Percentiles rank a stretch among this genome's conserved stretches.
Conservation (phyloP, 2,329 filamentous ascomycete species). For the Phialocephala sp. region DNA sequence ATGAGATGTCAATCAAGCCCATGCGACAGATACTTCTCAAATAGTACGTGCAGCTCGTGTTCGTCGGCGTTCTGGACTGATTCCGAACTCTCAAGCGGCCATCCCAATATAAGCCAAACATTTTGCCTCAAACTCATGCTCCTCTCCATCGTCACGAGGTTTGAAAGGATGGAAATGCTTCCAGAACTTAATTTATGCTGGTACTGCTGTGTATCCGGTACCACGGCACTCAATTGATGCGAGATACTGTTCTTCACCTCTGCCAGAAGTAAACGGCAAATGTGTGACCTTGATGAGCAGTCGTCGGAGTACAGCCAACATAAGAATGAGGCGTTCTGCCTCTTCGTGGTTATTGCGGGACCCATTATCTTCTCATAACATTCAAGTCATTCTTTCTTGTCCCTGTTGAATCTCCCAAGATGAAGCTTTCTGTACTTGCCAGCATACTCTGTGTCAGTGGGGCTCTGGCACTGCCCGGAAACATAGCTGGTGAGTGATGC, state of each 20-base stretch:
- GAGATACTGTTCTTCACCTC: background rate
- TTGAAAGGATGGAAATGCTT: background rate
- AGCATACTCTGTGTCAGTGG: conserved; percentile 16
- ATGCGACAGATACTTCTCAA: background rate
- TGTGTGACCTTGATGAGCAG: background rate
- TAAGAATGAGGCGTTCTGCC: conserved; percentile 6
- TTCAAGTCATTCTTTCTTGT: background rate
- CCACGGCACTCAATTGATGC: conserved; percentile 3
- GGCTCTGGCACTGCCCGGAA: conserved; percentile 20
- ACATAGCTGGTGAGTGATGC: conserved; percentile 9
- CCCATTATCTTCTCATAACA: background rate
- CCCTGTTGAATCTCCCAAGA: conserved; percentile 3
- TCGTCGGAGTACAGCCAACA: background rate
- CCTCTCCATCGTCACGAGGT: background rate
- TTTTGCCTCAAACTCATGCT: background rate
- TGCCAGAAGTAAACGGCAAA: conserved; percentile 10
- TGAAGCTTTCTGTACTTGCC: conserved; percentile 19
- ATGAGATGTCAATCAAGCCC: background rate
- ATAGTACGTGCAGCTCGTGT: background rate
- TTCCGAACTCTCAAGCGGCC: background rate
- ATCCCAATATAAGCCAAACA: conserved; percentile 11
- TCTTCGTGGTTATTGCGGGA: background rate
- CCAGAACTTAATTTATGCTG: background rate
- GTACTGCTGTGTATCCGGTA: background rate
- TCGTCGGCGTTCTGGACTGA: background rate